Evolutionary conservation across 495 filamentous ascomycete species (phyloP).

Genomic region (Penicillium parvum): DNA sequence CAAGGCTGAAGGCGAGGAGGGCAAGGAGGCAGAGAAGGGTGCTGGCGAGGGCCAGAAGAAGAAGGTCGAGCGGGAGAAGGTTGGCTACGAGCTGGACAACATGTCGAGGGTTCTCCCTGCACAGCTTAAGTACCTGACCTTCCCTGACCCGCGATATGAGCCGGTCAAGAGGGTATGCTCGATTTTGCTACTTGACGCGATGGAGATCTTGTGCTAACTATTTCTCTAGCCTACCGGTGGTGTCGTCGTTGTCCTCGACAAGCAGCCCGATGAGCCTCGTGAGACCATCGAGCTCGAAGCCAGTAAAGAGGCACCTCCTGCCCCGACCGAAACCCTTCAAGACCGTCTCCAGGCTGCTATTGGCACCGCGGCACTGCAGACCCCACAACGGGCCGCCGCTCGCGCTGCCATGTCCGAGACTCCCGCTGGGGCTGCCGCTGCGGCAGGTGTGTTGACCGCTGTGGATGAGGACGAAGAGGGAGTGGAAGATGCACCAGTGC

Average conservation of each 20-base stretch:
- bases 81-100: slow-evolving; percentile 93
- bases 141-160: slow-evolving; percentile 79
- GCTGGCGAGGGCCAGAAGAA: slow-evolving; percentile 57
- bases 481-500: slow-evolving; percentile 73
- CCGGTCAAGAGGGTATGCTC: slow-evolving; percentile 86
- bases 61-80: slow-evolving; percentile 92
- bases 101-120: slow-evolving; percentile 91
- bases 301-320: slow-evolving; percentile 65
- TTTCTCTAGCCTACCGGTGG: slow-evolving; percentile 78
- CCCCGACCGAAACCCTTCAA: slow-evolving; percentile 41
- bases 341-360: slow-evolving; percentile 42
- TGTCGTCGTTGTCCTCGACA: slow-evolving; percentile 85
- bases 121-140: slow-evolving; percentile 93
- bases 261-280: slow-evolving; percentile 71
- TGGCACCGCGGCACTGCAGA: slow-evolving; percentile 32
- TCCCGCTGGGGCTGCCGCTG: slow-evolving; percentile 60
- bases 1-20: slow-evolving; percentile 56
- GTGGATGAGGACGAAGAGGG: slow-evolving; percentile 82
- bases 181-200: slow-evolving; percentile 1
- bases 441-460: slow-evolving; percentile 74
- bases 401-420: slow-evolving; percentile 23
- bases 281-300: slow-evolving; percentile 79
- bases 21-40: slow-evolving; percentile 64
- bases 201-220: slow-evolving; percentile 38
- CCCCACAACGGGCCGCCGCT: slow-evolving; percentile 38